A percentile compares a stretch with the other conserved stretches of the same genome.
Evolutionary conservation across 2,329 filamentous ascomycete species (phyloP).

Genomic region (Claviceps arundinis): DNA sequence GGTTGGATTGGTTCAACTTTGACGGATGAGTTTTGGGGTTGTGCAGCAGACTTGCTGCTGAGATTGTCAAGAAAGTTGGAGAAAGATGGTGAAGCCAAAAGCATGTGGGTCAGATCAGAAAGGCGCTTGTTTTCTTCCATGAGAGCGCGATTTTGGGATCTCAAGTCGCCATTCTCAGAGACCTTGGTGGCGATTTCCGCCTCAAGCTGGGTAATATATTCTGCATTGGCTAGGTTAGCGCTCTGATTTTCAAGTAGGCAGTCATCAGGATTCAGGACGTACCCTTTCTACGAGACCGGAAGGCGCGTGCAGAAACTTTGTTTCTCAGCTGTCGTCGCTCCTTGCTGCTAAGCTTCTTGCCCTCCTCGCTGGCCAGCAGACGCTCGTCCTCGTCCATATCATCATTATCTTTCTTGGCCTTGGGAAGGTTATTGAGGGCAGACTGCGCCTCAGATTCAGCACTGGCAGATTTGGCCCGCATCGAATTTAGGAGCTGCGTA

Average conservation of each 20-base stretch:
- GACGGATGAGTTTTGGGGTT: constrained; percentile 24
- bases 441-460: constrained; percentile 31
- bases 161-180: constrained; percentile 70
- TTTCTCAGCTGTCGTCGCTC: constrained; percentile 94
- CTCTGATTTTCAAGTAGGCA: neutral
- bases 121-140: constrained; percentile 76
- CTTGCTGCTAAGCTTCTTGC: constrained; percentile 98
- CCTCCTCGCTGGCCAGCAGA: constrained; percentile 87
- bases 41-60: constrained; percentile 41
- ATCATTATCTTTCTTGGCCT: constrained; percentile 83
- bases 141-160: constrained; percentile 67
- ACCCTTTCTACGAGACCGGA: constrained; percentile 98
- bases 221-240: constrained; percentile 30
- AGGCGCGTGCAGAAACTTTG: constrained; percentile 95
- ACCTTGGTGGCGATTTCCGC: constrained; percentile 73
- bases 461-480: constrained; percentile 59
- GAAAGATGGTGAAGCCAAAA: constrained; percentile 70
- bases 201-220: constrained; percentile 95
- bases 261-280: constrained; percentile 22
- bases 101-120: constrained; percentile 65
- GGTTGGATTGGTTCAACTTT: constrained; percentile 23
- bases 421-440: constrained; percentile 54
- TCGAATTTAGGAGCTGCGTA: constrained; percentile 79
- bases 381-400: constrained; percentile 98
- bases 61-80: constrained; percentile 65